A percentile compares a stretch with the other conserved stretches of the same genome.
These are phyloP conservation scores for Pyrenula massariospora DNA, from an alignment of 495 filamentous ascomycete genomes.

Conservation along the genomic window DNA sequence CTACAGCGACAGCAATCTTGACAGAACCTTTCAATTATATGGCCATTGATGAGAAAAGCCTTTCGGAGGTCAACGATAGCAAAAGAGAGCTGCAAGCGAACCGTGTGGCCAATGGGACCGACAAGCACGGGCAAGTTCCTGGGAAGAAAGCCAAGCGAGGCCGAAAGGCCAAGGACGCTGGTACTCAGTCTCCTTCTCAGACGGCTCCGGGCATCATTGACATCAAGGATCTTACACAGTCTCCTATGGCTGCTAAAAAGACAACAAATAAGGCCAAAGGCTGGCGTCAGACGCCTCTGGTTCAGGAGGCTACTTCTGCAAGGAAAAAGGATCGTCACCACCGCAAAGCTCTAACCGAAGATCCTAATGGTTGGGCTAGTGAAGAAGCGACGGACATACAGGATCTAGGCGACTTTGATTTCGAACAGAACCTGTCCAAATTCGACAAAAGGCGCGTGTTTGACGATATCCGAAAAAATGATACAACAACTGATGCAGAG, in stretches of 20 bases:
- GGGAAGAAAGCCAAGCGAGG: conserved; percentile 19
- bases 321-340: conserved; percentile 42
- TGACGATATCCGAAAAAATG: conserved; percentile 75
- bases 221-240: conserved; percentile 4
- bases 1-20: conserved; percentile 19
- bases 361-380: conserved; percentile 86
- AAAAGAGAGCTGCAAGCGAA: conserved; percentile 4
- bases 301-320: conserved; percentile 42
- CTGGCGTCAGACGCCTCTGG: conserved; percentile 75
- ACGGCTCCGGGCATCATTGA: background rate
- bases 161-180: conserved; percentile 15
- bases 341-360: conserved; percentile 31
- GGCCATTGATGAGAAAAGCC: conserved; percentile 15
- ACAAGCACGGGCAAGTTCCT: conserved; percentile 7
- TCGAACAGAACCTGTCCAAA: conserved; percentile 72
- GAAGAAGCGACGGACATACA: conserved; percentile 97
- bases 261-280: conserved; percentile 45
- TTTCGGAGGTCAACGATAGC: conserved; percentile 4
- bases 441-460: conserved; percentile 91
- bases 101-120: conserved; percentile 3
- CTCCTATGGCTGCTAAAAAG: conserved; percentile 13
- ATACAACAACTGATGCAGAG: conserved; percentile 76
- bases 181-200: background rate
- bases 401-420: conserved; percentile 88
- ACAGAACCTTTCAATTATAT: conserved; percentile 32